phyloP scores from a whole-genome alignment of 768 basidiomycete species.

The Calocybe indica region DNA sequence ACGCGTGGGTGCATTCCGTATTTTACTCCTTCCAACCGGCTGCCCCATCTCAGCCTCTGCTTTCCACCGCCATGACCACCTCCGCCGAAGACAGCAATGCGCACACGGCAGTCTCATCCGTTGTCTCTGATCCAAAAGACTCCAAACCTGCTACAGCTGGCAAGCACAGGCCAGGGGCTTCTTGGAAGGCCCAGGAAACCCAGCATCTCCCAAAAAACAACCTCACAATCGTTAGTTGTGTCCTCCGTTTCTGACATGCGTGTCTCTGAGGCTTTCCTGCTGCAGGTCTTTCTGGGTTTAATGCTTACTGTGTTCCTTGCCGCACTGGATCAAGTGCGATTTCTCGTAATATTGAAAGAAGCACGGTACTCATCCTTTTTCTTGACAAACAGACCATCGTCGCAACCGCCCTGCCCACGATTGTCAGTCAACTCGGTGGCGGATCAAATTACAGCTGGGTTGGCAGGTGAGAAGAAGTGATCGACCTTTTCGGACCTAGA shows the following conservation, averaged over 20 bases:
- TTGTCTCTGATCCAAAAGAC: background rate
- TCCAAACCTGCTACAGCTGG: conserved; percentile 1
- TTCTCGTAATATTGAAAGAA: background rate
- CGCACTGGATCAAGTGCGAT: conserved; percentile 53
- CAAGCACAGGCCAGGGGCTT: conserved; percentile 35
- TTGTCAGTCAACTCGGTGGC: conserved; percentile 59
- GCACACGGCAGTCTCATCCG: background rate
- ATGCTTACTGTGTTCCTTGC: conserved; percentile 44
- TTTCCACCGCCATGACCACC: conserved; percentile 11
- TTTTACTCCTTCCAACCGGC: too few species aligned
- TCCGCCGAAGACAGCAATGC: conserved; percentile 6
- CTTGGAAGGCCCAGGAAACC: conserved; percentile 50
- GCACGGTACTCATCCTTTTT: background rate
- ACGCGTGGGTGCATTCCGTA: background rate
- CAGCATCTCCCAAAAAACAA: conserved; percentile 53
- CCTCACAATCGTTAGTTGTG: conserved; percentile 33
- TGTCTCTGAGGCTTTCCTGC: background rate
- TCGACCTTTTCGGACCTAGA: background rate
- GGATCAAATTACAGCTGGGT: conserved; percentile 69
- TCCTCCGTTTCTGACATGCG: background rate
- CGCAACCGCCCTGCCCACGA: conserved; percentile 72
- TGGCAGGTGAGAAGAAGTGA: conserved; percentile 40
- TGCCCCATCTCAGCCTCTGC: conserved; percentile 1
- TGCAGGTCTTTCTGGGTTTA: conserved; percentile 40
- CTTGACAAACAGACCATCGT: conserved; percentile 48